phyloP scores from a whole-genome alignment of 495 filamentous ascomycete genomes.

The Diplogelasinospora grovesii region DNA sequence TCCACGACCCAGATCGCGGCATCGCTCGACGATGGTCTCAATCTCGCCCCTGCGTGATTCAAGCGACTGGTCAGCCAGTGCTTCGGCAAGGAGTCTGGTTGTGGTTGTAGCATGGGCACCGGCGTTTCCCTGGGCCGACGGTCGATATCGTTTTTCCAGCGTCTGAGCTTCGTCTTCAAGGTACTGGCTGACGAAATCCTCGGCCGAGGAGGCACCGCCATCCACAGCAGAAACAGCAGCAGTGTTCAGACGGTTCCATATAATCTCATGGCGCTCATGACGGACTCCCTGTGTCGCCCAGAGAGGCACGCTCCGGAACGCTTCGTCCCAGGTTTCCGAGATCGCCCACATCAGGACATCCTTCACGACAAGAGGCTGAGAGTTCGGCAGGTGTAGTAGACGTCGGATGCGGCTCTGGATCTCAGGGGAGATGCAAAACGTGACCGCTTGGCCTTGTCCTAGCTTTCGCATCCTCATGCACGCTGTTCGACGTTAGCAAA shows the following conservation, averaged over 20 bases:
- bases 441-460: slow-evolving; percentile 54
- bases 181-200: slow-evolving; percentile 29
- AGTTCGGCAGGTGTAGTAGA: background rate
- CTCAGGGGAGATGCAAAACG: slow-evolving; percentile 50
- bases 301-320: slow-evolving; percentile 43
- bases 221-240: slow-evolving; percentile 3
- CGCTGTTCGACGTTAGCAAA: slow-evolving; percentile 41
- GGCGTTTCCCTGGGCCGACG: no score
- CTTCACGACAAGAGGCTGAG: slow-evolving; percentile 23
- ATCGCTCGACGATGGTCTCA: slow-evolving; percentile 41
- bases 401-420: slow-evolving; percentile 38
- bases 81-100: no score
- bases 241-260: slow-evolving; percentile 16
- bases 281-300: slow-evolving; percentile 56
- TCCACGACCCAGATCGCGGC: slow-evolving; percentile 45
- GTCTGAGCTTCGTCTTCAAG: slow-evolving; percentile 33
- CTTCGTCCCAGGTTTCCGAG: slow-evolving; percentile 46
- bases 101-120: no score
- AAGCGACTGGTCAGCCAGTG: no score
- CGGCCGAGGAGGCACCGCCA: no score
- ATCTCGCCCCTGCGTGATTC: no score
- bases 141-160: slow-evolving; percentile 12
- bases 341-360: slow-evolving; percentile 58
- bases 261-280: slow-evolving; percentile 28
- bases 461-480: slow-evolving; percentile 63